Evolutionary conservation across 371 early-diverging fungal species (phyloP), one percentile per base, ranked within the genome.

Genomic region (Nosema granulosis): DNA sequence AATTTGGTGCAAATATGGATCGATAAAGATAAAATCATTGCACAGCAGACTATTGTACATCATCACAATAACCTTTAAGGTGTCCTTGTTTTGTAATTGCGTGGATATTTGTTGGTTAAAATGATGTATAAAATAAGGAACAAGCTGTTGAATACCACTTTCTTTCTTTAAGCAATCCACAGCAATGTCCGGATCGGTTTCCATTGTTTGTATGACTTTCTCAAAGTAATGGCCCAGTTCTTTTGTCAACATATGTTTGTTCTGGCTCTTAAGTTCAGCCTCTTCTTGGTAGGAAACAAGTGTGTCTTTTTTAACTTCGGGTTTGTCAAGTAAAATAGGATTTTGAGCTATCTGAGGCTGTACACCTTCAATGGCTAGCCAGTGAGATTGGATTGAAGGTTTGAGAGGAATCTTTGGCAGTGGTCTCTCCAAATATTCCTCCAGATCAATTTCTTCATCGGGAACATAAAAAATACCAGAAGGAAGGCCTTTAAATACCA

Each of bases 281-380:
- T 85, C 83, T 63, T 84, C 84, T 74, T 80, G 80, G 51, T 79
- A 83, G 16, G 69, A 79, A 6, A 92, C 34, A 91, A 95, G 38
- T 90, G 86, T 29, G 90, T 91, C 76, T 89, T 91, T 32, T 77
- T 85, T 81, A 20, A 59, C 68, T 51, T 63, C 68, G 9, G 62
- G 76, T 77, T 77, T 88, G 87, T 90, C 91, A 50, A 87, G 85
- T 0, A 92, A 90, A 0, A 92, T 88, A 24, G 97, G 97, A 81
- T 99, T 99, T 85, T 97, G 95, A 31, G 94, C 92, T 77, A 94
- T 96, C 13, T 91, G 90, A 37, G 99, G 99, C 83, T 99, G 97
- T 2, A 95, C 94, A 24, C 99, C 99, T 77, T 97, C 97, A 74
- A 99, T 92, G 1, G 97, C 96, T 13, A 99, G 89, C 94, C 95